Base-by-base conservation (phyloP, 805 yeast species). In the Ogataea salicorniae region DNA sequence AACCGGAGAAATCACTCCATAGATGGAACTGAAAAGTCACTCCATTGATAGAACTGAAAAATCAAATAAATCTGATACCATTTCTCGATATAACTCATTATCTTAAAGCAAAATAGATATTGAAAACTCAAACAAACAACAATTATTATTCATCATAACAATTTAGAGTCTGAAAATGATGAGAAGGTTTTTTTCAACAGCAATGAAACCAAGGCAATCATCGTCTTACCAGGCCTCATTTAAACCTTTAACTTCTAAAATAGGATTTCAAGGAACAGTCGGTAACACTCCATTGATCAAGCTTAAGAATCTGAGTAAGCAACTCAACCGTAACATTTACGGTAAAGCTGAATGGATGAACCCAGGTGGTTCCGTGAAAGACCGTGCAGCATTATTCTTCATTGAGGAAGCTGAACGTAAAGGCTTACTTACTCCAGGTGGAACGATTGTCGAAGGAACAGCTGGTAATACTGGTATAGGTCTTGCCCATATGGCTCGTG, bases 381-480 rank as follows among this genome's bases (percentile, higher is more conserved):
- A 89, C 64, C 76, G 97, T 49, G 96, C 97, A 15, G 96, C 96
- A 0, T 71, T 85, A 35, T 87, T 71, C 60, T 74, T 89, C 53
- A 72, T 89, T 44, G 75, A 84, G 55, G 90, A 88, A 54, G 96
- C 96, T 26, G 96, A 89, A 62, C 62, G 65, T 34, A 72, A 72
- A 50, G 89, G 89, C 2, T 67, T 75, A 46, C 71, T 89, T 47
- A 63, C 69, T 48, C 79, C 89, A 4, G 94, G 95, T 8, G 96
- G 94, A 34, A 89, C 96, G 2, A 79, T 89, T 31, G 91, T 89
- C 16, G 97, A 89, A 67, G 96, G 96, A 7, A 88, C 96, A 13
- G 97, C 97, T 3, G 97, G 97, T 33, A 89, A 89, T 69, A 89
- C 97, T n/a, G 97, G 96, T 16, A 89, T 89, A 56, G 96, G 96